A percentile compares a stretch with the other conserved stretches of the same genome.
Evolutionary conservation across 768 basidiomycete genomes (phyloP).

Genomic region (Crucibulum laeve): DNA sequence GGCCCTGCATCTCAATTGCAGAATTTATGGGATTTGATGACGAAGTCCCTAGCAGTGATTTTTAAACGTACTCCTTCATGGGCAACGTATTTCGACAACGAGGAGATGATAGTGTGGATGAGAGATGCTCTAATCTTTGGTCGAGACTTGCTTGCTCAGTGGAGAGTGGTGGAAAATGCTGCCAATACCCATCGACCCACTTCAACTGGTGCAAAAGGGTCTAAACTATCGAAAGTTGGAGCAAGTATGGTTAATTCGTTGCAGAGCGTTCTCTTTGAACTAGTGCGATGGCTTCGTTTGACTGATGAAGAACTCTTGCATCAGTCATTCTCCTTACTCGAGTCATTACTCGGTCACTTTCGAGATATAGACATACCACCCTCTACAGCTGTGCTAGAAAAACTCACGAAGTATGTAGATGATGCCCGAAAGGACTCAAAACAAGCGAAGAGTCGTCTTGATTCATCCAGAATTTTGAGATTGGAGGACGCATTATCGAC

Average conservation of each 20-base stretch:
- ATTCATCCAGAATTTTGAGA: conserved; percentile 53
- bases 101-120: conserved; percentile 96
- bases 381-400: conserved; percentile 48
- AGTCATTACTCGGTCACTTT: conserved; percentile 76
- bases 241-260: conserved; percentile 75
- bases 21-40: conserved; percentile 81
- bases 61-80: conserved; percentile 82
- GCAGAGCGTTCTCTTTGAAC: conserved; percentile 73
- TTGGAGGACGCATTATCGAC: conserved; percentile 63
- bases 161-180: conserved; percentile 74
- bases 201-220: conserved; percentile 15
- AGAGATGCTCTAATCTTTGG: conserved; percentile 95
- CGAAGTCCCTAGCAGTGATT: conserved; percentile 72
- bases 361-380: conserved; percentile 56
- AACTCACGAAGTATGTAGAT: conserved; percentile 63
- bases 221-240: conserved; percentile 55
- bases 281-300: conserved; percentile 85
- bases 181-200: conserved; percentile 32
- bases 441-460: conserved; percentile 47
- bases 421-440: conserved; percentile 50
- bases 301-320: conserved; percentile 91
- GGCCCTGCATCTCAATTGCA: conserved; percentile 54
- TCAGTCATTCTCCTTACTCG: conserved; percentile 81
- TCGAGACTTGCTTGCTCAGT: conserved; percentile 77
- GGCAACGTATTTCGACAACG: conserved; percentile 75